Conservation (phyloP, 1,284 basidiomycete species). For the Retiboletus fuscus region DNA sequence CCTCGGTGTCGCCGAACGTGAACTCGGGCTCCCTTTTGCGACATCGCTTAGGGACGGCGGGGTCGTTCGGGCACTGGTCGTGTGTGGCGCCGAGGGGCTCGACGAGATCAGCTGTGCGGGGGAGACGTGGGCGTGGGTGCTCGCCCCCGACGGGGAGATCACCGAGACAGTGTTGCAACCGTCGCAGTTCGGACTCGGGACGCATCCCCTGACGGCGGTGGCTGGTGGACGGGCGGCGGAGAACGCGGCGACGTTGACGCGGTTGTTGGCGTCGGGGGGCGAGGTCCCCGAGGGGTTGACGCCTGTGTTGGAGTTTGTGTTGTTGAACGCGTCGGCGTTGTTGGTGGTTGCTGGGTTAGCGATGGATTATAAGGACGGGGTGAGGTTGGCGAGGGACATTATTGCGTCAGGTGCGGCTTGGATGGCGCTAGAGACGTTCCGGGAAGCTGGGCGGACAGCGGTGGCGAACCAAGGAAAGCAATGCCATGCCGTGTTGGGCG, state of each 20-base stretch:
- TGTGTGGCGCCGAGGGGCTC: slow-evolving; percentile 91
- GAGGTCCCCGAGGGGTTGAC: slow-evolving; percentile 63
- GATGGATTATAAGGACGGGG: slow-evolving; percentile 77
- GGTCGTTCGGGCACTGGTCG: slow-evolving; percentile 88
- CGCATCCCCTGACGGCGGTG: slow-evolving; percentile 79
- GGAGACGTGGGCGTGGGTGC: slow-evolving; percentile 82
- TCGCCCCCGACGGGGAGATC: slow-evolving; percentile 64
- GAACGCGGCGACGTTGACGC: slow-evolving; percentile 77
- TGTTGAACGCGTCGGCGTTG: slow-evolving; percentile 87
- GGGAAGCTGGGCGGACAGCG: slow-evolving; percentile 35
- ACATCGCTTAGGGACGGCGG: slow-evolving; percentile 76
- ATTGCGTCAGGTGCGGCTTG: slow-evolving; percentile 81
- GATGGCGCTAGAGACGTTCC: slow-evolving; percentile 70
- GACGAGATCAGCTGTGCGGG: slow-evolving; percentile 97
- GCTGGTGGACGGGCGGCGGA: slow-evolving; percentile 77
- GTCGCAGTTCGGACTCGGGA: slow-evolving; percentile 77
- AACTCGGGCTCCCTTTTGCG: slow-evolving; percentile 89
- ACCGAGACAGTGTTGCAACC: slow-evolving; percentile 65
- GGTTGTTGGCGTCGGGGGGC: slow-evolving; percentile 66
- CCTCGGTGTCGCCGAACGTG: slow-evolving; percentile 88
- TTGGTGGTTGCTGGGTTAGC: slow-evolving; percentile 84
- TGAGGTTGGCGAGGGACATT: slow-evolving; percentile 78
- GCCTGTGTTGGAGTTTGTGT: slow-evolving; percentile 83
- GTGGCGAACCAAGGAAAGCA: too few species aligned
- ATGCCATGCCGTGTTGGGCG: too few species aligned